Evolutionary conservation across 306 rosid species (phyloP), one percentile per base, ranked within the genome.

Genomic region (Macrotyloma uniflorum): DNA sequence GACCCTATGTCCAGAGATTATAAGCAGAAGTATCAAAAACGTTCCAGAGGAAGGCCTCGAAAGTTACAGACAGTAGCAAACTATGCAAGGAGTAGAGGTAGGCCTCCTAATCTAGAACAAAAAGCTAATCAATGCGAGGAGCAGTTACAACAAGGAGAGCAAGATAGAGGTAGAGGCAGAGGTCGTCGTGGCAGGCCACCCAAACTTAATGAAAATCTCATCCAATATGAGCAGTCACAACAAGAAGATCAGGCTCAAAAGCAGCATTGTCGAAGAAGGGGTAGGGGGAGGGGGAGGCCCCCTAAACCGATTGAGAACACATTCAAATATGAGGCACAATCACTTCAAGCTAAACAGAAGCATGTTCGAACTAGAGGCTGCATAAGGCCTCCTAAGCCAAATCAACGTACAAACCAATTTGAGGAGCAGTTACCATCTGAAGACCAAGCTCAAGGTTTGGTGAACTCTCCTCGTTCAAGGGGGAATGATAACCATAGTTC

Each of bases 21-120:
- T 16, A 23, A 49, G 18, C 26, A 23, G 54, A 67, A 16, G 20
- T 69, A 65, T 42, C 55, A 35, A 64, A 82, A 71, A 62, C 70
- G 65, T 53, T 38, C 49, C 6, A 53, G 79, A 77, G 86, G 79
- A 35, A 77, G 79, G 70, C 82, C 83, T 68, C 57, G 16, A 75
- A 74, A 78, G 38, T 13, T 43, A 49, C 33, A 58, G 38, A 50
- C 71, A 42, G 70, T 4, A 61, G 11, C 30, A 72, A 67, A 67
- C 43, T 4, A 0, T 35, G 24, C 66, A 72, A 47, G 58, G 13
- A 49, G 79, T 30, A 26, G 14, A 0, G 80, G 72, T 32, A 61
- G 81, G 57, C 67, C 66, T 70, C 65, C 22, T 43, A 83, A 35
- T 61, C 20, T 35, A 38, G 12, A 5, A 40, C 51, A 42, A 35